Evolutionary conservation across 495 filamentous ascomycete species (phyloP).

Genomic region (Daldinia loculata): DNA sequence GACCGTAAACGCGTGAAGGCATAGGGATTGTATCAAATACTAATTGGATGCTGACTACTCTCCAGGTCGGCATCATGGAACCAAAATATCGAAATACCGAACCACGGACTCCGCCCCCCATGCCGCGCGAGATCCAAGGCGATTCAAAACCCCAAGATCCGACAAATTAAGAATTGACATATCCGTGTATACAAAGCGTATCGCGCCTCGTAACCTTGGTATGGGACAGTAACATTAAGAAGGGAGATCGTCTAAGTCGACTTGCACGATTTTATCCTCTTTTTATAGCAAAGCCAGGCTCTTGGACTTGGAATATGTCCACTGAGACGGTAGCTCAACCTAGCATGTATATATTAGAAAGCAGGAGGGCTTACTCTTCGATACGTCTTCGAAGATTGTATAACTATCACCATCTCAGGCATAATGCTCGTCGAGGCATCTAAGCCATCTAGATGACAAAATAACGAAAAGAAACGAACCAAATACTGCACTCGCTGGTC

Average conservation of each 20-base stretch:
- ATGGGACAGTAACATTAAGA: background rate
- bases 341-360: conserved; percentile 25
- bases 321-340: background rate
- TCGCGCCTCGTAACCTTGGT: background rate
- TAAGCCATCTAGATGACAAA: conserved; percentile 11
- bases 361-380: conserved; percentile 7
- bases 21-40: background rate
- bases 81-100: conserved; percentile 45
- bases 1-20: background rate
- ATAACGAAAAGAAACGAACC: conserved; percentile 9
- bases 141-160: conserved; percentile 17
- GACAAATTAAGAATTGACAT: conserved; percentile 6
- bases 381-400: conserved; percentile 12
- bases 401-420: background rate
- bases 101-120: conserved; percentile 37
- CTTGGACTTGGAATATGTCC: background rate
- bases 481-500: background rate
- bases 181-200: background rate
- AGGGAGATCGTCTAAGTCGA: background rate
- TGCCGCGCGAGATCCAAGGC: conserved; percentile 30
- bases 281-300: background rate
- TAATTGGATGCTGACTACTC: conserved; percentile 1
- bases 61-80: conserved; percentile 42
- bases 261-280: background rate
- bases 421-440: background rate